Evolutionary conservation across 2,329 filamentous ascomycete genomes (phyloP).

Genomic region (Microdochium nivale): DNA sequence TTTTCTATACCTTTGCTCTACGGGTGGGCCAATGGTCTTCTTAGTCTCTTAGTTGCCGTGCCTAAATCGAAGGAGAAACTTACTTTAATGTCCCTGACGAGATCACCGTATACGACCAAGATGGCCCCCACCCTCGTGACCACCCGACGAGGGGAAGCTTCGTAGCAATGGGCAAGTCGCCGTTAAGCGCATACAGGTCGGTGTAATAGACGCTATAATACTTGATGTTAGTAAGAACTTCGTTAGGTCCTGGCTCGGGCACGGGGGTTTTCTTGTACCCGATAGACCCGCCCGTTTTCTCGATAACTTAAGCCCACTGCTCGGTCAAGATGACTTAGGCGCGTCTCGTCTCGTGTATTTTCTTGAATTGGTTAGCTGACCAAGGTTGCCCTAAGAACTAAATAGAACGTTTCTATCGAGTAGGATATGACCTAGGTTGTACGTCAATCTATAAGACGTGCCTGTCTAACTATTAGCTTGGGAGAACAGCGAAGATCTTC

Average conservation of each 20-base stretch:
- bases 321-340: constrained; percentile 52
- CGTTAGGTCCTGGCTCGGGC: constrained; percentile 71
- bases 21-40: too few species aligned
- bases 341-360: too few species aligned
- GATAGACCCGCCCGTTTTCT: constrained; percentile 65
- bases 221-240: constrained; percentile 87
- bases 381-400: too few species aligned
- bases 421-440: too few species aligned
- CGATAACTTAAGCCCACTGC: constrained; percentile 89
- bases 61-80: too few species aligned
- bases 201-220: constrained; percentile 90
- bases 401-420: too few species aligned
- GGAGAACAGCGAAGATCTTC: too few species aligned
- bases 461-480: too few species aligned
- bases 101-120: constrained; percentile 69
- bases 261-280: constrained; percentile 78
- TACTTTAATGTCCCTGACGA: constrained; percentile 64
- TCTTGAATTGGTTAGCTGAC: too few species aligned
- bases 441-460: too few species aligned
- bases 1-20: too few species aligned
- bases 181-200: constrained; percentile 70
- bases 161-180: constrained; percentile 76
- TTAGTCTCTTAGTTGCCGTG: too few species aligned
- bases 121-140: constrained; percentile 72
- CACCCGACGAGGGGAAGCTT: constrained; percentile 83